Conservation (phyloP, 2,329 filamentous ascomycete genomes). For the Chrysoporthe puriensis region DNA sequence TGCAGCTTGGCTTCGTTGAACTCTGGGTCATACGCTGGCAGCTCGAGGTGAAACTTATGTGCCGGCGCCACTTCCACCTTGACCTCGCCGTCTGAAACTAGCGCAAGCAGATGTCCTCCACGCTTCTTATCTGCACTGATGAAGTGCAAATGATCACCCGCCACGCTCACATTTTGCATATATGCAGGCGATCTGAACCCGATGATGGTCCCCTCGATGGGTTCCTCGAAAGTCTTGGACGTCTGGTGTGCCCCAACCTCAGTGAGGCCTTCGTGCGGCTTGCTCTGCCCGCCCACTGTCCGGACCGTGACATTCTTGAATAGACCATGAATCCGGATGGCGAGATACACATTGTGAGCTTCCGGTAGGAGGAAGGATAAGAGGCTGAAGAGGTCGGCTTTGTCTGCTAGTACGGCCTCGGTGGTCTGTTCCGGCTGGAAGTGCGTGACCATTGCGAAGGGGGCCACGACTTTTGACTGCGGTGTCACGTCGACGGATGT, state of each 20-base stretch:
- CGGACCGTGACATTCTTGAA: conserved; percentile 38
- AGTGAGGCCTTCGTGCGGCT: conserved; percentile 35
- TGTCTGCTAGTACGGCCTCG: conserved; percentile 33
- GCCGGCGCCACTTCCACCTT: conserved; percentile 36
- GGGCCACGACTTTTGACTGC: conserved; percentile 33
- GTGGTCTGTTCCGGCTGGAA: conserved; percentile 34
- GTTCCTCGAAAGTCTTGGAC: conserved; percentile 34
- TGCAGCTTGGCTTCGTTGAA: conserved; percentile 38
- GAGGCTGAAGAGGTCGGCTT: conserved; percentile 35
- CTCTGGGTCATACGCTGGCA: conserved; percentile 39
- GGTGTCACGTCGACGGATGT: conserved; percentile 32
- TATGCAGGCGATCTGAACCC: conserved; percentile 40
- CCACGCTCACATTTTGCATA: conserved; percentile 40
- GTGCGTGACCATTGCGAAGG: conserved; percentile 41
- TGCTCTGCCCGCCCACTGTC: conserved; percentile 38
- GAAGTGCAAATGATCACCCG: conserved; percentile 42
- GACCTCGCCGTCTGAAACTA: conserved; percentile 39
- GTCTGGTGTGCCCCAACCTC: conserved; percentile 37
- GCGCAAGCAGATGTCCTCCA: conserved; percentile 39
- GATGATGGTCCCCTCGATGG: conserved; percentile 36
- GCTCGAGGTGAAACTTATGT: conserved; percentile 37
- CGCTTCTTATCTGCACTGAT: conserved; percentile 37
- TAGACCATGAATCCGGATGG: conserved; percentile 37
- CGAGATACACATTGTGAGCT: conserved; percentile 37
- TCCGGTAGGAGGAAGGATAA: conserved; percentile 34